phyloP scores from a whole-genome alignment of 768 basidiomycete species.

The Dacryopinax spathularia region DNA sequence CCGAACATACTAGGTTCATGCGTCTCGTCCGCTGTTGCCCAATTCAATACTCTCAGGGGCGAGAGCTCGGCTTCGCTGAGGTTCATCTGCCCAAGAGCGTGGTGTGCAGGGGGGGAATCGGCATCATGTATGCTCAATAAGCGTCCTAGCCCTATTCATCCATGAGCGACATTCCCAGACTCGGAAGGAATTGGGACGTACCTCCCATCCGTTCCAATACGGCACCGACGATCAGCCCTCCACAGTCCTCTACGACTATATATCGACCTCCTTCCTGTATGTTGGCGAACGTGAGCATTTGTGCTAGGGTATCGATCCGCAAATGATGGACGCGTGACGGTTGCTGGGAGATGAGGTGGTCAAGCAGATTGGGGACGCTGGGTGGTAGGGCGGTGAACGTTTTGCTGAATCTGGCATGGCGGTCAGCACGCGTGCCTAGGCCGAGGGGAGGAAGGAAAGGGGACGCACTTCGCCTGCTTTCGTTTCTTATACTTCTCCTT shows the following conservation, averaged over 20 bases:
- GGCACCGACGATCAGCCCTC: conserved; percentile 72
- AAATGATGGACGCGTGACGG: conserved; percentile 65
- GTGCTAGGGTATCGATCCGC: conserved; percentile 75
- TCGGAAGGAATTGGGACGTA: conserved; percentile 19
- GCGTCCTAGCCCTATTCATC: conserved; percentile 50
- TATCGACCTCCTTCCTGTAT: conserved; percentile 77
- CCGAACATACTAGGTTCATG: conserved; percentile 46
- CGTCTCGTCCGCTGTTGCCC: conserved; percentile 73
- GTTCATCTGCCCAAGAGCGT: conserved; percentile 74
- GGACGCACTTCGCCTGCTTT: conserved; percentile 79
- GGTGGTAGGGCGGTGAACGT: conserved; percentile 78
- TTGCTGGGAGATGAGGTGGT: conserved; percentile 80
- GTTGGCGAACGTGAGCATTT: conserved; percentile 72
- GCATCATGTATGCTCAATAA: conserved; percentile 74
- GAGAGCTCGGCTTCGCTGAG: conserved; percentile 44
- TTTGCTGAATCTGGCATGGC: conserved; percentile 57
- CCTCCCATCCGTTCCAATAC: conserved; percentile 80
- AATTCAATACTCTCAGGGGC: conserved; percentile 60
- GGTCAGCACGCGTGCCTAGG: background rate
- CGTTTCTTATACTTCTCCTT: conserved; percentile 97
- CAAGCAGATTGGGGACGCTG: conserved; percentile 71
- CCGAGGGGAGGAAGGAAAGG: background rate
- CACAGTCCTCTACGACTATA: conserved; percentile 81
- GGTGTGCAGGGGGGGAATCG: conserved; percentile 87
- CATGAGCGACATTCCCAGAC: background rate